phyloP scores from a whole-genome alignment of 2,329 filamentous ascomycete species.

The Nothophaeocryptopus gaeumannii region DNA sequence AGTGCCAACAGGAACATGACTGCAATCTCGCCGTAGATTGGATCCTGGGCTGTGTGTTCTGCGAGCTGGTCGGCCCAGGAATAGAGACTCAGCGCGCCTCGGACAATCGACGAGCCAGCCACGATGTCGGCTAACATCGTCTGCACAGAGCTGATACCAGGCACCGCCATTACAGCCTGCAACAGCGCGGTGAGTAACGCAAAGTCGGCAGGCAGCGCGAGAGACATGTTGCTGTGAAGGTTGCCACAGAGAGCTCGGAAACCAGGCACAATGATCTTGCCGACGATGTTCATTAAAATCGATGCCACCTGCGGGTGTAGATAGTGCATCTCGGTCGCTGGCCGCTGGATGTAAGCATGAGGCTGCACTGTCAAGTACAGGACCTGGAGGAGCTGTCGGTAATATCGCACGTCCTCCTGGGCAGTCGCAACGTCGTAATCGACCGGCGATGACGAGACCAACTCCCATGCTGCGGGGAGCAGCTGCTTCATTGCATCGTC shows the following conservation, averaged over 20 bases:
- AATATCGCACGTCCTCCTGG: slow-evolving; percentile 64
- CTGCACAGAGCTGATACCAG: slow-evolving; percentile 61
- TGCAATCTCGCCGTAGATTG: slow-evolving; percentile 89
- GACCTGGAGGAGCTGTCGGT: slow-evolving; percentile 77
- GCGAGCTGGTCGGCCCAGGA: slow-evolving; percentile 88
- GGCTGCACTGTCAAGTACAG: slow-evolving; percentile 78
- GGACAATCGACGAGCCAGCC: slow-evolving; percentile 64
- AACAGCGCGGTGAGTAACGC: slow-evolving; percentile 83
- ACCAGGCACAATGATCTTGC: slow-evolving; percentile 73
- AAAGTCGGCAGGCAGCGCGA: slow-evolving; percentile 67
- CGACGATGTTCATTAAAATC: slow-evolving; percentile 74
- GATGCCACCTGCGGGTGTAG: slow-evolving; percentile 44
- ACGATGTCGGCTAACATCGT: slow-evolving; percentile 48
- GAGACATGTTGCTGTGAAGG: slow-evolving; percentile 60
- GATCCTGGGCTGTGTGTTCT: slow-evolving; percentile 70
- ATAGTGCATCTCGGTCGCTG: slow-evolving; percentile 19
- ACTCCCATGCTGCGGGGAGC: slow-evolving; percentile 59
- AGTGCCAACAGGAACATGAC: slow-evolving; percentile 85
- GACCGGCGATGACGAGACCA: slow-evolving; percentile 52
- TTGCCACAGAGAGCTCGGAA: slow-evolving; percentile 78
- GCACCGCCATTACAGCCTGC: slow-evolving; percentile 77
- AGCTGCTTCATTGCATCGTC: slow-evolving; percentile 54
- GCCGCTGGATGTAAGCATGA: slow-evolving; percentile 41
- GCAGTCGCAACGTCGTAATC: slow-evolving; percentile 61
- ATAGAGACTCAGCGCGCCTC: slow-evolving; percentile 81